phyloP scores from a whole-genome alignment of 2,329 filamentous ascomycete species.

The Coniella lustricola region DNA sequence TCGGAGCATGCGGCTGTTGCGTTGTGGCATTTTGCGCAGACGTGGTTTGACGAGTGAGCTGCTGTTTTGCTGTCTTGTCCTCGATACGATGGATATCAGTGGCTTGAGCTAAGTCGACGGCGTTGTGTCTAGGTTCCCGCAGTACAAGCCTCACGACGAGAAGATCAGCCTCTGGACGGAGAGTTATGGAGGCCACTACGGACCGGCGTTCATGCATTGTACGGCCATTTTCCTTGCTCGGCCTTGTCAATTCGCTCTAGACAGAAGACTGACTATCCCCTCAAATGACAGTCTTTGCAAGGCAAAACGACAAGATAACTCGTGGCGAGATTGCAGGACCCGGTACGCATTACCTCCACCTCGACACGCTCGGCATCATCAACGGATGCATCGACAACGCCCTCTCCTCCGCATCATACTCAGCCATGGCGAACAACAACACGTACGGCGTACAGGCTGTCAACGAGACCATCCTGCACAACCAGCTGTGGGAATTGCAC shows the following conservation, averaged over 20 bases:
- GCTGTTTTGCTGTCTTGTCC: neutral
- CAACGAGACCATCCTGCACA: slow-evolving; percentile 39
- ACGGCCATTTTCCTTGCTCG: slow-evolving; percentile 16
- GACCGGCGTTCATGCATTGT: slow-evolving; percentile 30
- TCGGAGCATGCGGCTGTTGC: slow-evolving; percentile 43
- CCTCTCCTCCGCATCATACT: slow-evolving; percentile 7
- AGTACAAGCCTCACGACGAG: slow-evolving; percentile 38
- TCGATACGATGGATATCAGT: no score
- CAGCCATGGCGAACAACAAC: slow-evolving; percentile 15
- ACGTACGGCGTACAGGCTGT: slow-evolving; percentile 50
- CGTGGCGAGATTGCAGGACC: slow-evolving; percentile 10
- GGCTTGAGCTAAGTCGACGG: no score
- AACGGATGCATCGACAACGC: slow-evolving; percentile 12
- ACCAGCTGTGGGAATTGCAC: slow-evolving; percentile 36
- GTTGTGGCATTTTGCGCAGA: slow-evolving; percentile 49
- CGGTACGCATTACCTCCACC: slow-evolving; percentile 15
- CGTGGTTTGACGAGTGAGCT: slow-evolving; percentile 42
- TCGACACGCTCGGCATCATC: slow-evolving; percentile 15
- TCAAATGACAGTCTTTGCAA: slow-evolving; percentile 20
- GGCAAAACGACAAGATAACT: slow-evolving; percentile 14
- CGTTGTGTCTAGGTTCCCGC: slow-evolving; percentile 31
- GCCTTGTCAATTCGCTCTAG: slow-evolving; percentile 20
- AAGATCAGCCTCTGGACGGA: slow-evolving; percentile 24
- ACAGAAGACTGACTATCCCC: neutral
- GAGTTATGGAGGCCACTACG: slow-evolving; percentile 30